Base-by-base conservation (phyloP, 2,329 filamentous ascomycete species). In the Penicillium sp. region DNA sequence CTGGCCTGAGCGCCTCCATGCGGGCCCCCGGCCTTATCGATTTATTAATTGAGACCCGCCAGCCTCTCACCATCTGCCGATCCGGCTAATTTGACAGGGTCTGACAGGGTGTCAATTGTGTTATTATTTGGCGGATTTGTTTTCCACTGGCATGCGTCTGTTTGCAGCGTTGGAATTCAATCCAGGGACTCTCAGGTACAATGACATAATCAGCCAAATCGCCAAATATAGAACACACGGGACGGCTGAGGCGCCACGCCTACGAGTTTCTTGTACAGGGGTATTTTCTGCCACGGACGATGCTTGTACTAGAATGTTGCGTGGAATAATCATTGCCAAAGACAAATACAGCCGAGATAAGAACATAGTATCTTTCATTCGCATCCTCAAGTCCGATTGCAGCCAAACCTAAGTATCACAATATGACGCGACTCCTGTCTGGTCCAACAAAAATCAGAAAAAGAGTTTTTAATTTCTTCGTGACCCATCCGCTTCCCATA, bases 401-500 rank as follows among this genome's bases (percentile, higher is more conserved):
- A 45, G 31, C 31, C 27, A 31, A 45, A 43, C 34, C 22, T 40
- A 48, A 55, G 53, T 55, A 52, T 52, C 52, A 53, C 49, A 55
- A 27, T 39, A 48, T 55, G 53, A 53, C 49, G 38, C 48, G 45
- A 60, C 53, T 59, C 53, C 55, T 46, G 54, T 48, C 56, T 40
- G 27, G 50, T 31, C 32, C 40, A 51, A 16, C 40, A 45, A 24
- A 36, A 48, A 29, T 52, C 48, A 50, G 49, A 50, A 13, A 57
- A 54, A 55, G 53, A 58, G 60, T 59, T 65, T 65, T 64, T 64
- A 53, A 55, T 65, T 59, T 54, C 56, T 58, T 59, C 56, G 47
- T 62, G 50, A 55, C 50, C 55, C 41, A 56, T 45, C 54, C 60
- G 46, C 57, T 50, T 63, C 58, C 60, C 62, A 56, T 64, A 61